Conservation (phyloP, 768 basidiomycete species). For the Gelatoporia subvermispora region DNA sequence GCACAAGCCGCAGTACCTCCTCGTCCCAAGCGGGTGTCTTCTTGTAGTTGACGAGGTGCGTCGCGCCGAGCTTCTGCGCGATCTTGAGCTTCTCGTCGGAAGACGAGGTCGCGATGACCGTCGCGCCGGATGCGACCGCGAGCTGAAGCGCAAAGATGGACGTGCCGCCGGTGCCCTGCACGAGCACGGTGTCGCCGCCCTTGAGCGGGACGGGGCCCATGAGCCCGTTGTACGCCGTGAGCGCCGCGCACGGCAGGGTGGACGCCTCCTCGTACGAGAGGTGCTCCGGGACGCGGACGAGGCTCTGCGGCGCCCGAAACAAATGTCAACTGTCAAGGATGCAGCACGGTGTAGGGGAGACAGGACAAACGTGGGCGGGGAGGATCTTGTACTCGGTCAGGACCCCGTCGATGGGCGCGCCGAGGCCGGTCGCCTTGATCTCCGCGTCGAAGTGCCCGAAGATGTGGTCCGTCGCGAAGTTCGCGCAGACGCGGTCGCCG, state of each 20-base stretch:
- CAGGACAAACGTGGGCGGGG: constrained; percentile 34
- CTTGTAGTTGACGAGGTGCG: constrained; percentile 60
- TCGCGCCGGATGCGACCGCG: constrained; percentile 57
- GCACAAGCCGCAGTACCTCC: constrained; percentile 41
- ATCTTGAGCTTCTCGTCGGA: constrained; percentile 57
- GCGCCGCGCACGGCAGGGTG: constrained; percentile 54
- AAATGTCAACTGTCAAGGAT: no score
- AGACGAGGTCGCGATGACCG: constrained; percentile 62
- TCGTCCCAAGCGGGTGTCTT: constrained; percentile 53
- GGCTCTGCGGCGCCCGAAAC: constrained; percentile 22
- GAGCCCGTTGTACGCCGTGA: constrained; percentile 62
- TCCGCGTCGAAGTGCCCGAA: constrained; percentile 37
- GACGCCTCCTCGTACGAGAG: constrained; percentile 63
- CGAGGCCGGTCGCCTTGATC: constrained; percentile 34
- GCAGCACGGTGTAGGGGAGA: background rate
- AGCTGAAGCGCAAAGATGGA: constrained; percentile 55
- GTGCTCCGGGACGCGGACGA: constrained; percentile 50
- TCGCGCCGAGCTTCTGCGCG: constrained; percentile 47
- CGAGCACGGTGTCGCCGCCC: constrained; percentile 53
- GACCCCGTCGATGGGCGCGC: constrained; percentile 46
- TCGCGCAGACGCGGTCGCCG: constrained; percentile 52
- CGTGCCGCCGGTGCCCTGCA: constrained; percentile 53
- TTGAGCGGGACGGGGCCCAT: constrained; percentile 45
- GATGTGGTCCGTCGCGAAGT: constrained; percentile 44
- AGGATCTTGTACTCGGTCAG: constrained; percentile 52